phyloP scores from a whole-genome alignment of 2,329 filamentous ascomycete species.

The Aureobasidium mangrovei region DNA sequence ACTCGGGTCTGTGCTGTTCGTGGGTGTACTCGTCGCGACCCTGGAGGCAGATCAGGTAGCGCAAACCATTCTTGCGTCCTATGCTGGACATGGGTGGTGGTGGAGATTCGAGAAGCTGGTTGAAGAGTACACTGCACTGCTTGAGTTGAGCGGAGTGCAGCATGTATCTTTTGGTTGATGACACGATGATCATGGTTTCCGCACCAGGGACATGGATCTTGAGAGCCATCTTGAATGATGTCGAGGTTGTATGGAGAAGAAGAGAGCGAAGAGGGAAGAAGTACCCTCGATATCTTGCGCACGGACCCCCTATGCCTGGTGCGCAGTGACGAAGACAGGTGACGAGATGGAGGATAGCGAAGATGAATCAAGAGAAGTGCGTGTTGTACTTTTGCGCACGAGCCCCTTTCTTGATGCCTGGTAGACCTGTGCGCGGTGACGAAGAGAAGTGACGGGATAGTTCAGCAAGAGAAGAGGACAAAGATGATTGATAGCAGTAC shows the following conservation, averaged over 20 bases:
- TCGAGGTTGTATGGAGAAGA: background rate
- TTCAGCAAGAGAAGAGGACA: too few species aligned
- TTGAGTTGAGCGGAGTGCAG: slow-evolving; percentile 32
- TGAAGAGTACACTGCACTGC: slow-evolving; percentile 13
- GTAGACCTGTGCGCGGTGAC: too few species aligned
- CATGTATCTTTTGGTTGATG: slow-evolving; percentile 28
- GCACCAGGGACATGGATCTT: slow-evolving; percentile 24
- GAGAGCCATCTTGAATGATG: background rate
- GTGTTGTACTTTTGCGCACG: too few species aligned
- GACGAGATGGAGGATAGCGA: too few species aligned
- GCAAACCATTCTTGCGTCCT: slow-evolving; percentile 16
- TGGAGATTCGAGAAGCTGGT: background rate
- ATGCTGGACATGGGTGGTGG: background rate
- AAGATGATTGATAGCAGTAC: too few species aligned
- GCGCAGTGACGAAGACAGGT: too few species aligned
- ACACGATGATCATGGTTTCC: slow-evolving; percentile 32
- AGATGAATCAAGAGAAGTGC: too few species aligned
- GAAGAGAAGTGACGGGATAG: too few species aligned
- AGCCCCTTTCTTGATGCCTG: too few species aligned
- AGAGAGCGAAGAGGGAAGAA: too few species aligned
- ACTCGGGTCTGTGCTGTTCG: slow-evolving; percentile 7
- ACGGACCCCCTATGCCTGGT: too few species aligned
- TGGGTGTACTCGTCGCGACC: slow-evolving; percentile 14
- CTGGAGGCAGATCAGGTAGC: slow-evolving; percentile 20
- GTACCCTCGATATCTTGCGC: background rate